Evolutionary conservation across 1,284 basidiomycete species (phyloP).

Genomic region (Apiotrichum brassicae): DNA sequence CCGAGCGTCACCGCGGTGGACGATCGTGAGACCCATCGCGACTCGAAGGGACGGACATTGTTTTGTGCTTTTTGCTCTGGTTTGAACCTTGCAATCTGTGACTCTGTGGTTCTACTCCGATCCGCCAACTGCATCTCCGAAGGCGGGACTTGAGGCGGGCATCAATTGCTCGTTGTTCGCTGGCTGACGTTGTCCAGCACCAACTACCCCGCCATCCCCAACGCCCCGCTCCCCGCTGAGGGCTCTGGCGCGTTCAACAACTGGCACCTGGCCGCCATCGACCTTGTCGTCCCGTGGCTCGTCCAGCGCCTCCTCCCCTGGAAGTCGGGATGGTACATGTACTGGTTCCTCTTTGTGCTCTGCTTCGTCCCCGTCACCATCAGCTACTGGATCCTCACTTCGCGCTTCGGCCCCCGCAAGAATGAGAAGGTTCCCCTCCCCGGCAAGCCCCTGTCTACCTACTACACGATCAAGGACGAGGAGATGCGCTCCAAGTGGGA

Average conservation of each 20-base stretch:
- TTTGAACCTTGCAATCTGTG: too few relatives aligned
- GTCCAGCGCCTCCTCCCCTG: constrained; percentile 70
- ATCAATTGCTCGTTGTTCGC: too few relatives aligned
- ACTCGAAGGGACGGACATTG: too few relatives aligned
- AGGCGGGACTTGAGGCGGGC: too few relatives aligned
- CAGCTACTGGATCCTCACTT: constrained; percentile 85
- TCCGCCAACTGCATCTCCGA: too few relatives aligned
- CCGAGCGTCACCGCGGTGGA: too few relatives aligned
- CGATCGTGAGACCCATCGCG: too few relatives aligned
- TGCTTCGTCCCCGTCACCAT: constrained; percentile 71
- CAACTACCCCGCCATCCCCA: constrained; percentile 49
- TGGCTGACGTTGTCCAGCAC: too few relatives aligned
- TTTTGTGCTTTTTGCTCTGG: too few relatives aligned
- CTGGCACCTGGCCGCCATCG: constrained; percentile 65
- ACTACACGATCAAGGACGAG: constrained; percentile 82
- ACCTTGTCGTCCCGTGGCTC: constrained; percentile 72
- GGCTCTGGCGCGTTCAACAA: constrained; percentile 81
- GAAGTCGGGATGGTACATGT: constrained; percentile 60
- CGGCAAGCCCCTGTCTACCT: constrained; percentile 75
- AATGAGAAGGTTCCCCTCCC: constrained; percentile 86
- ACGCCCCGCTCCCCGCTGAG: constrained; percentile 80
- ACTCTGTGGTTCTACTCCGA: too few relatives aligned
- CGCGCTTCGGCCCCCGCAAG: constrained; percentile 70
- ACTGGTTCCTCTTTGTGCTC: constrained; percentile 66
- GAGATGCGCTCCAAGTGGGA: constrained; percentile 72